Evolutionary conservation across 2,329 filamentous ascomycete species (phyloP).

Genomic region (Calonectria pseudoturangicola): DNA sequence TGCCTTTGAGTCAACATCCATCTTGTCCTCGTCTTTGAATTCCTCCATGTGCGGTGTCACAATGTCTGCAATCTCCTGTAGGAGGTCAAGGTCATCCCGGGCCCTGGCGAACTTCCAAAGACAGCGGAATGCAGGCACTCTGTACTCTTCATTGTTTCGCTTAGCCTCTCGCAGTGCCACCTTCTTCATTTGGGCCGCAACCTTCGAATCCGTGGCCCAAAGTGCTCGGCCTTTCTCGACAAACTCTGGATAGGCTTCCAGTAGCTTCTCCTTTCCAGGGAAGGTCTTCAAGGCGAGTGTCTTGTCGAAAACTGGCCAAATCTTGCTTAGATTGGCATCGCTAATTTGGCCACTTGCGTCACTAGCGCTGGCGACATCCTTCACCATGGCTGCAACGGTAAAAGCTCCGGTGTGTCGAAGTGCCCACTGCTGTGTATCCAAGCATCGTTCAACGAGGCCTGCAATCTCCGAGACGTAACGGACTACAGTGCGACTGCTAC

Average conservation of each 20-base stretch:
- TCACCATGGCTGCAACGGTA: conserved; percentile 83
- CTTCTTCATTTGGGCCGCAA: conserved; percentile 83
- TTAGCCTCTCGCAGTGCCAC: conserved; percentile 91
- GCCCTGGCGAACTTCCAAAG: conserved; percentile 83
- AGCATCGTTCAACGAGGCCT: conserved; percentile 77
- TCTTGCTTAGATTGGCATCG: conserved; percentile 73
- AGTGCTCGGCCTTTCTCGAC: conserved; percentile 77
- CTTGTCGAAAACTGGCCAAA: conserved; percentile 92
- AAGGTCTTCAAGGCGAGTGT: conserved; percentile 93
- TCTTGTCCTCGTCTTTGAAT: conserved; percentile 74
- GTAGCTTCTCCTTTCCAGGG: conserved; percentile 89
- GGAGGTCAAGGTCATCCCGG: conserved; percentile 81
- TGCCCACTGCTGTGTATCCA: conserved; percentile 90
- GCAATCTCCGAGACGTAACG: conserved; percentile 91
- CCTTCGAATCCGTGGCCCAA: conserved; percentile 70
- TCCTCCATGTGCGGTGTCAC: conserved; percentile 78
- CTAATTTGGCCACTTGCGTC: conserved; percentile 76
- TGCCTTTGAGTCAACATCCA: conserved; percentile 80
- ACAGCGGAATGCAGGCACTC: conserved; percentile 82
- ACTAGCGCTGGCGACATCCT: conserved; percentile 77
- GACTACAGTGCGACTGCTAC: conserved; percentile 86
- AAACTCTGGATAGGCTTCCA: conserved; percentile 87
- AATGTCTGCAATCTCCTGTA: conserved; percentile 79
- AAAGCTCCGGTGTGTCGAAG: conserved; percentile 92
- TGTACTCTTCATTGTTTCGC: conserved; percentile 90